Percentiles rank a stretch among this genome's conserved stretches.
Conservation (phyloP, 2,329 filamentous ascomycete species). For the Cordyceps pruinosa region DNA sequence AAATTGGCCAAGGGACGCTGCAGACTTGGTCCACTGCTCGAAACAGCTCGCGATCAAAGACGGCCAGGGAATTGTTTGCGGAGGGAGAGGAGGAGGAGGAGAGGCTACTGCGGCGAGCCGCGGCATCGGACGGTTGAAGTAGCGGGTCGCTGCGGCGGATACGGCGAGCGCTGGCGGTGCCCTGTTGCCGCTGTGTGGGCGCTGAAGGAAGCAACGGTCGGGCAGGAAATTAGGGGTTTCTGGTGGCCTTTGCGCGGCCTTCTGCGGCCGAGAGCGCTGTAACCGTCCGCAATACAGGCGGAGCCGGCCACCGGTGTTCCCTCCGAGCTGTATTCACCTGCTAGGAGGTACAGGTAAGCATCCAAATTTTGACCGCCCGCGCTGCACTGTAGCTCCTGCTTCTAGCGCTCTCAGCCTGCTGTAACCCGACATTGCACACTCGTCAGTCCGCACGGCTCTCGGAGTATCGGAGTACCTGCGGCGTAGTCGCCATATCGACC, state of each 20-base stretch:
- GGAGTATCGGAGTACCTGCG: background rate
- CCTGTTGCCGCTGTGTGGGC: too few relatives aligned
- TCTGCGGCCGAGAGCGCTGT: background rate
- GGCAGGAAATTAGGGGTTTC: too few relatives aligned
- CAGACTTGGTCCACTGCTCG: background rate
- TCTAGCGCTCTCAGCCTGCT: too few relatives aligned
- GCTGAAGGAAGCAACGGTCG: background rate
- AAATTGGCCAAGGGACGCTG: background rate
- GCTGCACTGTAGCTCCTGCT: background rate
- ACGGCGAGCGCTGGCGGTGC: background rate
- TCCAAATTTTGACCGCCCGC: background rate
- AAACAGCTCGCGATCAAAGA: background rate
- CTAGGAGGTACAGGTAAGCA: background rate
- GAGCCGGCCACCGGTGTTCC: background rate
- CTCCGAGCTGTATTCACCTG: background rate
- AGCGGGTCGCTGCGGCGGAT: slow-evolving; percentile 1
- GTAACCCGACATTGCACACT: background rate
- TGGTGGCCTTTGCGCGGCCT: too few relatives aligned
- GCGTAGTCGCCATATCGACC: slow-evolving; percentile 4
- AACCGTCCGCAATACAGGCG: background rate
- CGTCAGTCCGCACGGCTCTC: background rate
- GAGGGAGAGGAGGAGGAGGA: background rate
- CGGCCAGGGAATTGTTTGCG: background rate
- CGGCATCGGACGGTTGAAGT: background rate
- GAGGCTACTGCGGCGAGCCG: background rate